Conservation (phyloP, 306 rosid genomes). For the Rubus idaeus region DNA sequence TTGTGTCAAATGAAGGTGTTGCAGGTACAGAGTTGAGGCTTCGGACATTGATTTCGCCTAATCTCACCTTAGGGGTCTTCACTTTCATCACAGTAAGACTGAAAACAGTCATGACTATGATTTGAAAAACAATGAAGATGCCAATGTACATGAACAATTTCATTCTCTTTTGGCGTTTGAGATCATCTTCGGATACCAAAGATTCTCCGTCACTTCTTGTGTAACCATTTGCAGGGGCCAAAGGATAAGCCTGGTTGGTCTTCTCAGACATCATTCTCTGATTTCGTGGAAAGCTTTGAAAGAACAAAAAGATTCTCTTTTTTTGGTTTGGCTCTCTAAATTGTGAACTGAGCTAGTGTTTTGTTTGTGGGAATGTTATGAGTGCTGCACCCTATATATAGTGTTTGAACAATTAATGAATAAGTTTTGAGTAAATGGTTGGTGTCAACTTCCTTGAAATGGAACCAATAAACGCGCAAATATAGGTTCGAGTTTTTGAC, state of each 20-base stretch:
- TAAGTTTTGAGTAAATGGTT: no score
- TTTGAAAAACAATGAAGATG: not conserved
- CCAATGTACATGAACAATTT: not conserved
- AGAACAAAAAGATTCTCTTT: no score
- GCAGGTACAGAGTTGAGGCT: not conserved
- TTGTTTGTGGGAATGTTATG: no score
- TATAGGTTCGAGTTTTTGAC: no score
- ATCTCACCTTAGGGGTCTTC: constrained; percentile 19
- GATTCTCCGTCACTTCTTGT: not conserved
- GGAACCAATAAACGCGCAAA: no score
- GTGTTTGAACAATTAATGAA: no score
- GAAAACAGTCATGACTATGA: constrained; percentile 9
- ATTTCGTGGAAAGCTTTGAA: no score
- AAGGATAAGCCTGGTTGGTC: not conserved
- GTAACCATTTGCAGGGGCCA: not conserved
- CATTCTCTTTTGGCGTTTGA: not conserved
- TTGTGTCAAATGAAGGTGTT: constrained; percentile 4
- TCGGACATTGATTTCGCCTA: not conserved
- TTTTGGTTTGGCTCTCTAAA: no score
- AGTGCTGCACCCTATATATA: no score
- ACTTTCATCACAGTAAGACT: not conserved
- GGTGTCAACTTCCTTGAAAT: no score
- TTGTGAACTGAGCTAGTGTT: no score
- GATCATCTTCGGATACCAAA: not conserved
- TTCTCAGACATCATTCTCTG: not conserved